Conservation (phyloP, 1,139 yeast genomes). For the Yamadazyma trypodendri region DNA sequence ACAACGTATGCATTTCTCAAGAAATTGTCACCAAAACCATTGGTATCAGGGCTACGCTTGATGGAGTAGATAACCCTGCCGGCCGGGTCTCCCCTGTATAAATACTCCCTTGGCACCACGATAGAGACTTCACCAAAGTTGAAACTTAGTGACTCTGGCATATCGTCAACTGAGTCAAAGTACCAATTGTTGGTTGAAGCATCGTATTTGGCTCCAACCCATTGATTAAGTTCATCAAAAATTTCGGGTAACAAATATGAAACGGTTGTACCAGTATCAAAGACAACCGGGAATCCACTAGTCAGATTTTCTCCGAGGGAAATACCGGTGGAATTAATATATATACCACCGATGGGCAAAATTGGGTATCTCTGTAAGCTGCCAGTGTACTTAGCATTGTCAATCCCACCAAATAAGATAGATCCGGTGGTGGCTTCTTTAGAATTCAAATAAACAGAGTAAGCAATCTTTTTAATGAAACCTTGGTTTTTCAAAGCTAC, state of each 20-base stretch:
- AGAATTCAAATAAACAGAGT: slow-evolving; percentile 31
- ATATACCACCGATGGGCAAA: slow-evolving; percentile 14
- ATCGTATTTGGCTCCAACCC: slow-evolving; percentile 10
- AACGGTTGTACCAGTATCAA: slow-evolving; percentile 34
- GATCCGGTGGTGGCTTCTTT: slow-evolving; percentile 29
- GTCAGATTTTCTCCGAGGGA: slow-evolving; percentile 9
- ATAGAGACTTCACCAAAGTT: slow-evolving; percentile 33
- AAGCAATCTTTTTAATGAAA: slow-evolving; percentile 25
- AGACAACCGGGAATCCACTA: slow-evolving; percentile 18
- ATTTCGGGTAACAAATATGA: slow-evolving; percentile 22
- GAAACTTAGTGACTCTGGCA: slow-evolving; percentile 19
- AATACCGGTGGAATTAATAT: slow-evolving; percentile 20
- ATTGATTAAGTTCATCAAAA: slow-evolving; percentile 17
- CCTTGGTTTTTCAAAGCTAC: slow-evolving; percentile 25
- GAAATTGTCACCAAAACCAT: slow-evolving; percentile 67
- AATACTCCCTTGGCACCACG: slow-evolving; percentile 22
- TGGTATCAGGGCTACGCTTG: too few species aligned
- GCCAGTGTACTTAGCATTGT: slow-evolving; percentile 36
- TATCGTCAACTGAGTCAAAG: slow-evolving; percentile 7
- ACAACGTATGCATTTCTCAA: slow-evolving; percentile 74
- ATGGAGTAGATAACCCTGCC: neutral
- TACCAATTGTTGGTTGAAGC: slow-evolving; percentile 6
- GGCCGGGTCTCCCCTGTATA: neutral
- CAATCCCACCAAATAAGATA: slow-evolving; percentile 51
- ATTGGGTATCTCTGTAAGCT: slow-evolving; percentile 14